Percentiles rank a stretch among this genome's conserved stretches.
These are phyloP conservation scores for Penicillium cataractarum DNA, from an alignment of 495 filamentous ascomycete genomes.

Conservation along the genomic window DNA sequence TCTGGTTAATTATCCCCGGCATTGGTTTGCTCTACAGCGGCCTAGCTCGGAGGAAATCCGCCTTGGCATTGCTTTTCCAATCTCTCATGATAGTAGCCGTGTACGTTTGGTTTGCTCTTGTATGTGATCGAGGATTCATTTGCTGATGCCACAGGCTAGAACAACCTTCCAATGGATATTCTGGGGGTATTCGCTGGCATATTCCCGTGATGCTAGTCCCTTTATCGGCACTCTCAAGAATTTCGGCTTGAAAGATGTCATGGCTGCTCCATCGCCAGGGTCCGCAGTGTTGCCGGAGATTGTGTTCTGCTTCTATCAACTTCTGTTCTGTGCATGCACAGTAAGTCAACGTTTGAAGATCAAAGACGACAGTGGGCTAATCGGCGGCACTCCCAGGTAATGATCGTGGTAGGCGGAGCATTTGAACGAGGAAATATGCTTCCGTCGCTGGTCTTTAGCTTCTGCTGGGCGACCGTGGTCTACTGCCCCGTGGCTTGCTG, in stretches of 20 bases:
- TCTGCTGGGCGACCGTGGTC: constrained; percentile 62
- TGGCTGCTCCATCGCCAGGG: constrained; percentile 53
- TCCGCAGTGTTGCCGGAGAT: constrained; percentile 56
- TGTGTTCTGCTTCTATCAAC: constrained; percentile 60
- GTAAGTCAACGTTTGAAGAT: constrained; percentile 27
- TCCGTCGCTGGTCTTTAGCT: constrained; percentile 58
- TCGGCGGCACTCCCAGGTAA: constrained; percentile 32
- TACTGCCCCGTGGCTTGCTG: constrained; percentile 63
- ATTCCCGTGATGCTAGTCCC: constrained; percentile 50
- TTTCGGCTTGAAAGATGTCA: constrained; percentile 57
- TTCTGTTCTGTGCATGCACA: constrained; percentile 60
- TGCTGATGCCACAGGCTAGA: constrained; percentile 13
- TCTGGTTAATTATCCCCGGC: constrained; percentile 63
- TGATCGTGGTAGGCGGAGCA: constrained; percentile 55
- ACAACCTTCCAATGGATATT: constrained; percentile 61
- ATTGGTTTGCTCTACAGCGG: constrained; percentile 63
- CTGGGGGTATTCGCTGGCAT: constrained; percentile 61
- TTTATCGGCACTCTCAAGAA: constrained; percentile 59
- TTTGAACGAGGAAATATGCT: constrained; percentile 60
- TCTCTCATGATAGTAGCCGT: constrained; percentile 55
- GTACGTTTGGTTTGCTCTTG: constrained; percentile 25
- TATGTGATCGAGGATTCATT: not conserved
- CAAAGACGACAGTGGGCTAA: too few species aligned
- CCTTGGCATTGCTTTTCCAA: constrained; percentile 59
- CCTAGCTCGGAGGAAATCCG: constrained; percentile 60